phyloP scores from a whole-genome alignment of 2,329 filamentous ascomycete genomes.

The Boeremia exigua region DNA sequence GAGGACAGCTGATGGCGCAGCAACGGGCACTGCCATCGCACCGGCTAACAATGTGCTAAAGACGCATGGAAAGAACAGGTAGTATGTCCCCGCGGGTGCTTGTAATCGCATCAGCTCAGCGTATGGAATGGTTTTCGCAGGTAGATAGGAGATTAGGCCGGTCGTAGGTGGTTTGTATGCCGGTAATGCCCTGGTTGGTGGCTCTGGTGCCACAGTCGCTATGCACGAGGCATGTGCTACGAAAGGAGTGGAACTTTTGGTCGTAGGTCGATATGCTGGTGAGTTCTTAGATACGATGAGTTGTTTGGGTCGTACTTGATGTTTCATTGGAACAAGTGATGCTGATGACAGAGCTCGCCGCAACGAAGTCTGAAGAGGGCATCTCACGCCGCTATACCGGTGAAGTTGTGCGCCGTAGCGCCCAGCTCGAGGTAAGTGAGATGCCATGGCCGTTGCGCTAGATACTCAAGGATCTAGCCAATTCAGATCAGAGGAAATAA shows the following conservation, averaged over 20 bases:
- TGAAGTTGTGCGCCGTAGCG: background rate
- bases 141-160: conserved; percentile 73
- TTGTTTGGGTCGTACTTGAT: conserved; percentile 18
- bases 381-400: background rate
- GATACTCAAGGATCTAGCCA: background rate
- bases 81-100: conserved; percentile 82
- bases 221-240: conserved; percentile 12
- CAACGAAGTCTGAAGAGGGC: background rate
- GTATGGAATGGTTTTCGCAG: conserved; percentile 75
- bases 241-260: background rate
- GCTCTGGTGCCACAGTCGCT: conserved; percentile 25
- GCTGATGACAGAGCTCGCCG: conserved; percentile 1
- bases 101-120: conserved; percentile 81
- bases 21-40: conserved; percentile 67
- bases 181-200: conserved; percentile 21
- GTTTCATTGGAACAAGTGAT: conserved; percentile 4
- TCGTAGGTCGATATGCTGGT: background rate
- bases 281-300: conserved; percentile 4
- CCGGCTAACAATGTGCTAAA: conserved; percentile 85
- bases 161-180: conserved; percentile 71
- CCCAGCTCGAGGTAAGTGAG: background rate
- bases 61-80: conserved; percentile 83
- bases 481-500: background rate
- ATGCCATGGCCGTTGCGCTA: conserved; percentile 10
- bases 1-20: conserved; percentile 65